Conservation (phyloP, 2,329 filamentous ascomycete species). For the Bipolaris bicolor region DNA sequence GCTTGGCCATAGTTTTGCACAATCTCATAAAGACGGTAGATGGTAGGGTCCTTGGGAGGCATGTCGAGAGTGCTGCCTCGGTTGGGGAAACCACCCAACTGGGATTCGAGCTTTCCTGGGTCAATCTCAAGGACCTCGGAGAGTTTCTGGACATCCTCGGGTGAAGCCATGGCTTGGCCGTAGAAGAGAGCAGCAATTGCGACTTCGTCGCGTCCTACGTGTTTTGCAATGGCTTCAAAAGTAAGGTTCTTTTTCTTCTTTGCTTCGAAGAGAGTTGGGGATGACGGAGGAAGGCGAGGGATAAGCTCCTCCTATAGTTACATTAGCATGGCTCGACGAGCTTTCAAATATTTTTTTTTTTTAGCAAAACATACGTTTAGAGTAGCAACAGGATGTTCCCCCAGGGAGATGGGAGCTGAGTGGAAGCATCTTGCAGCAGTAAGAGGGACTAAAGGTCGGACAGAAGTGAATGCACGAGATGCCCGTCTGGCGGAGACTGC, state of each 20-base stretch:
- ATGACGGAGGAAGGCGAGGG: slow-evolving; percentile 72
- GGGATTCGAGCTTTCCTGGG: slow-evolving; percentile 61
- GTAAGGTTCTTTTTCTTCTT: slow-evolving; percentile 77
- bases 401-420: slow-evolving; percentile 38
- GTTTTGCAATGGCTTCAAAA: slow-evolving; percentile 77
- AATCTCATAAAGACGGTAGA: slow-evolving; percentile 92
- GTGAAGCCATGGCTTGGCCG: slow-evolving; percentile 76
- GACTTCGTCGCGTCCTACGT: slow-evolving; percentile 80
- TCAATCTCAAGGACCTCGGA: slow-evolving; percentile 68
- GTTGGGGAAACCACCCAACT: slow-evolving; percentile 78
- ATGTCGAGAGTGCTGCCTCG: slow-evolving; percentile 79
- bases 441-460: slow-evolving; percentile 30
- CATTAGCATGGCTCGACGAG: slow-evolving; percentile 15
- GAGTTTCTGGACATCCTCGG: slow-evolving; percentile 72
- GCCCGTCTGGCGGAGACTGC: slow-evolving; percentile 40
- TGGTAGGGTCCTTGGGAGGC: slow-evolving; percentile 83
- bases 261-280: slow-evolving; percentile 76
- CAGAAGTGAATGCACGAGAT: slow-evolving; percentile 39
- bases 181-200: slow-evolving; percentile 90
- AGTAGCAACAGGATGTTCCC: slow-evolving; percentile 49
- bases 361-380: slow-evolving; percentile 35
- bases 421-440: slow-evolving; percentile 37
- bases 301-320: slow-evolving; percentile 65
- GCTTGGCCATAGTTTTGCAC: slow-evolving; percentile 97
- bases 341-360: neutral